These are phyloP conservation scores for Delphinella strobiligena DNA, from an alignment of 2,329 filamentous ascomycete genomes.

Conservation along the genomic window DNA sequence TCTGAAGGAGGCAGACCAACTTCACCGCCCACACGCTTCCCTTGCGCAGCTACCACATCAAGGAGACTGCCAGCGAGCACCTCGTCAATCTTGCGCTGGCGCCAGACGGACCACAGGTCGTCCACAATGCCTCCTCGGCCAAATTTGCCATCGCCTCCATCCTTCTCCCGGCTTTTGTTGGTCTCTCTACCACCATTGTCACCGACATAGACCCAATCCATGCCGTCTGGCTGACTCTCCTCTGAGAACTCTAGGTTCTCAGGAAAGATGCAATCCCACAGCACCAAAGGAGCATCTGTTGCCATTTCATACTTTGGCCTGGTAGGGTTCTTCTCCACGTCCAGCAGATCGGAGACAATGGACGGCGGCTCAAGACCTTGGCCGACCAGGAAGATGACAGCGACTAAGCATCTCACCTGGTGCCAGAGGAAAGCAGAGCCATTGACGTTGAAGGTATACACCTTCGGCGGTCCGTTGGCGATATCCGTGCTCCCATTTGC, in stretches of 20 bases:
- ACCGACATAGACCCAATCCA: conserved; percentile 71
- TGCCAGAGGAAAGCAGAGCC: conserved; percentile 96
- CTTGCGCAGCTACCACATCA: conserved; percentile 41
- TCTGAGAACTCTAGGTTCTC: conserved; percentile 17
- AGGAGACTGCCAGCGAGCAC: conserved; percentile 65
- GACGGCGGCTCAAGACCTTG: conserved; percentile 72
- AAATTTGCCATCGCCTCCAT: conserved; percentile 46
- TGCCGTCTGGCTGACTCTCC: conserved; percentile 39
- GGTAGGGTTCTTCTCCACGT: conserved; percentile 57
- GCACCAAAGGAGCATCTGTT: conserved; percentile 73
- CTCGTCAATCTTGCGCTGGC: conserved; percentile 79
- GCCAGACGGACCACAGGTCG: conserved; percentile 72
- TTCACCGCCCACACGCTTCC: conserved; percentile 15
- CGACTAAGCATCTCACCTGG: conserved; percentile 91
- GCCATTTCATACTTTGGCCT: conserved; percentile 86
- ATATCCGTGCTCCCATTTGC: neutral
- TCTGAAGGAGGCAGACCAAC: conserved; percentile 7
- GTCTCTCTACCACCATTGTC: conserved; percentile 40
- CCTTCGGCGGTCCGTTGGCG: conserved; percentile 36
- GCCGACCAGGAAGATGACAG: conserved; percentile 80
- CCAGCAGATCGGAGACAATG: conserved; percentile 62
- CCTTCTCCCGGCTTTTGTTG: conserved; percentile 16
- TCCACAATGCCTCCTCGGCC: conserved; percentile 57
- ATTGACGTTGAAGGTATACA: conserved; percentile 80
- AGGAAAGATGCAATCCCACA: conserved; percentile 86